A percentile compares a stretch with the other conserved stretches of the same genome.
phyloP scores from a whole-genome alignment of 2,329 filamentous ascomycete genomes.

The Claviceps sp. region DNA sequence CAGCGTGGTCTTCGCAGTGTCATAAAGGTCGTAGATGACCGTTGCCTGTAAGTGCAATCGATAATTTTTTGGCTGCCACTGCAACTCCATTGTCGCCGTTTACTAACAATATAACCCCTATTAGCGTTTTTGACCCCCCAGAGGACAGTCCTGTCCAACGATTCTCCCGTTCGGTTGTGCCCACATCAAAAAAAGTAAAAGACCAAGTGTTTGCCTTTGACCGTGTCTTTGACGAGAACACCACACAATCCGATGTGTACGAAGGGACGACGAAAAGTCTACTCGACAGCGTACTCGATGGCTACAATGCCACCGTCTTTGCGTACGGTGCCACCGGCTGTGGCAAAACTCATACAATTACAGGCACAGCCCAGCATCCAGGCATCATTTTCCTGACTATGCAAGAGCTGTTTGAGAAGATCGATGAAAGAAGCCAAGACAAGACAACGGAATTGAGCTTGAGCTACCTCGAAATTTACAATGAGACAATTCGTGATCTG shows the following conservation, averaged over 20 bases:
- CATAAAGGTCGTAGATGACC: slow-evolving; percentile 92
- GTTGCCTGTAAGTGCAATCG: slow-evolving; percentile 67
- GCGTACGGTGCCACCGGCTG: slow-evolving; percentile 96
- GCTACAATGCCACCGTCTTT: slow-evolving; percentile 98
- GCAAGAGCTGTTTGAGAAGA: slow-evolving; percentile 97
- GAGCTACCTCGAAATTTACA: slow-evolving; percentile 97
- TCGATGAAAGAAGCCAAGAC: slow-evolving; percentile 70
- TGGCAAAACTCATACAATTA: slow-evolving; percentile 97
- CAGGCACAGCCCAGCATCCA: slow-evolving; percentile 78
- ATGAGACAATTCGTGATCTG: slow-evolving; percentile 93
- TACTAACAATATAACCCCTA: background rate
- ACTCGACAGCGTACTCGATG: slow-evolving; percentile 90
- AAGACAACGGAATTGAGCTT: slow-evolving; percentile 84
- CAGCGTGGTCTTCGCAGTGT: slow-evolving; percentile 81
- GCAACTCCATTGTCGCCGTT: background rate
- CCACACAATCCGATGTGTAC: slow-evolving; percentile 84
- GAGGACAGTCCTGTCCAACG: slow-evolving; percentile 87
- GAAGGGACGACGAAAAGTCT: slow-evolving; percentile 79
- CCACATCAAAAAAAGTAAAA: slow-evolving; percentile 81
- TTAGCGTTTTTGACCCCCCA: slow-evolving; percentile 87
- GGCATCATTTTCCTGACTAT: slow-evolving; percentile 98
- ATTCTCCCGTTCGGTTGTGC: slow-evolving; percentile 70
- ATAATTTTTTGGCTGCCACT: background rate
- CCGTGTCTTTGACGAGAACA: slow-evolving; percentile 90
- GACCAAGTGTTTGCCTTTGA: slow-evolving; percentile 98